A percentile compares a stretch with the other conserved stretches of the same genome.
phyloP scores from a whole-genome alignment of 164 flowering plant species.

The Protea cynaroides region DNA sequence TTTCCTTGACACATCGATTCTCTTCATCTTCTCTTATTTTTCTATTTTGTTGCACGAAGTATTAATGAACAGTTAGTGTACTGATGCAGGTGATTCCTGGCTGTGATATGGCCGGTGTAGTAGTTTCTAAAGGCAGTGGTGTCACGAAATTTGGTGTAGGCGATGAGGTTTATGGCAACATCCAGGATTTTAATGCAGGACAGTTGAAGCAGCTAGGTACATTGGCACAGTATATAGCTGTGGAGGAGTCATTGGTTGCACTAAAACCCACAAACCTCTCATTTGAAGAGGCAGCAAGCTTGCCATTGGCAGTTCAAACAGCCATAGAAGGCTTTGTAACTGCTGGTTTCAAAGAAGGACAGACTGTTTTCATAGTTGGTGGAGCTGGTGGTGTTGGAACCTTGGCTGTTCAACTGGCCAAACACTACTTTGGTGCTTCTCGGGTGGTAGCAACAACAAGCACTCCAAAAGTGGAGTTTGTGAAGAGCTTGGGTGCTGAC shows the following conservation, averaged over 20 bases:
- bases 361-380: constrained; percentile 36
- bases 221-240: constrained; percentile 34
- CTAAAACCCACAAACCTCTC: constrained; percentile 34
- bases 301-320: constrained; percentile 44
- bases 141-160: constrained; percentile 28
- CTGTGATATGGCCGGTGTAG: constrained; percentile 40
- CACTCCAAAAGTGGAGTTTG: constrained; percentile 38
- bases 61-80: background rate
- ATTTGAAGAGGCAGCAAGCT: constrained; percentile 44
- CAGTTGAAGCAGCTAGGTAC: constrained; percentile 41
- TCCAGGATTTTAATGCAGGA: constrained; percentile 28
- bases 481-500: constrained; percentile 46
- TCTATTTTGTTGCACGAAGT: no score
- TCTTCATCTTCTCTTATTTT: no score
- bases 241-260: constrained; percentile 40
- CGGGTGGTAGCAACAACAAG: constrained; percentile 34
- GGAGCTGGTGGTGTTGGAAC: constrained; percentile 50
- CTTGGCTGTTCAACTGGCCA: constrained; percentile 45
- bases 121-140: constrained; percentile 23
- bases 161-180: constrained; percentile 38
- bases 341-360: constrained; percentile 29
- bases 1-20: no score
- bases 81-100: constrained; percentile 35
- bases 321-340: constrained; percentile 38
- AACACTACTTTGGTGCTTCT: constrained; percentile 33